Percentiles rank a stretch among this genome's conserved stretches.
phyloP scores from a whole-genome alignment of 2,329 filamentous ascomycete genomes.

The Cercospora sp. region DNA sequence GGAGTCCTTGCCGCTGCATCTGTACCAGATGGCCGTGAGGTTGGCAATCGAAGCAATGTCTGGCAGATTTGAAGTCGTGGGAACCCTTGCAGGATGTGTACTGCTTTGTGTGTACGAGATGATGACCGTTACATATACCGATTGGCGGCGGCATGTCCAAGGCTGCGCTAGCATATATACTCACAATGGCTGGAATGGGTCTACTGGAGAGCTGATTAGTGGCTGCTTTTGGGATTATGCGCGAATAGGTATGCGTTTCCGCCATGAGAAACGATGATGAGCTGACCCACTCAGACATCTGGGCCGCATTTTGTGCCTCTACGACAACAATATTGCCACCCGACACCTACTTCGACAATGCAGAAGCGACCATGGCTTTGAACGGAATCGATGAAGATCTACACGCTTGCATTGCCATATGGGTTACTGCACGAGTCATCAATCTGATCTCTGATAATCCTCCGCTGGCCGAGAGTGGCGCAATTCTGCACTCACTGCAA shows the following conservation, averaged over 20 bases:
- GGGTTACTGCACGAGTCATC: slow-evolving; percentile 20
- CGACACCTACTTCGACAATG: slow-evolving; percentile 21
- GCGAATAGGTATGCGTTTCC: slow-evolving; percentile 8
- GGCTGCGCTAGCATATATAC: slow-evolving; percentile 23
- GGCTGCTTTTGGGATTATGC: slow-evolving; percentile 24
- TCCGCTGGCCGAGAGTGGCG: slow-evolving; percentile 9
- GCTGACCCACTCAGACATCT: slow-evolving; percentile 15
- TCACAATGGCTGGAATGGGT: slow-evolving; percentile 24
- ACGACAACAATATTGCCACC: slow-evolving; percentile 18
- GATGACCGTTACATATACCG: slow-evolving; percentile 24
- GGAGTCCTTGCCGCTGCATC: slow-evolving; percentile 17
- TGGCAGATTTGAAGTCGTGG: slow-evolving; percentile 19
- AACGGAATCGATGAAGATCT: slow-evolving; percentile 18
- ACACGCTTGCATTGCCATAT: slow-evolving; percentile 22
- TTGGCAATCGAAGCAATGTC: slow-evolving; percentile 23
- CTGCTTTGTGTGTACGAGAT: slow-evolving; percentile 22
- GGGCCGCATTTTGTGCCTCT: slow-evolving; percentile 21
- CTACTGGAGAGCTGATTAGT: slow-evolving; percentile 19
- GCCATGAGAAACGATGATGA: too few species aligned
- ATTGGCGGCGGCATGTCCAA: slow-evolving; percentile 23
- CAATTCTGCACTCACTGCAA: slow-evolving; percentile 12
- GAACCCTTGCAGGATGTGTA: slow-evolving; percentile 21
- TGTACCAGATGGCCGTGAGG: slow-evolving; percentile 22
- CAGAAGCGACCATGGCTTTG: slow-evolving; percentile 11
- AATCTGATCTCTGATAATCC: slow-evolving; percentile 14